Evolutionary conservation across 495 filamentous ascomycete species (phyloP), one percentile per base, ranked within the genome.

Genomic region (Hyaloscypha hepaticicola): DNA sequence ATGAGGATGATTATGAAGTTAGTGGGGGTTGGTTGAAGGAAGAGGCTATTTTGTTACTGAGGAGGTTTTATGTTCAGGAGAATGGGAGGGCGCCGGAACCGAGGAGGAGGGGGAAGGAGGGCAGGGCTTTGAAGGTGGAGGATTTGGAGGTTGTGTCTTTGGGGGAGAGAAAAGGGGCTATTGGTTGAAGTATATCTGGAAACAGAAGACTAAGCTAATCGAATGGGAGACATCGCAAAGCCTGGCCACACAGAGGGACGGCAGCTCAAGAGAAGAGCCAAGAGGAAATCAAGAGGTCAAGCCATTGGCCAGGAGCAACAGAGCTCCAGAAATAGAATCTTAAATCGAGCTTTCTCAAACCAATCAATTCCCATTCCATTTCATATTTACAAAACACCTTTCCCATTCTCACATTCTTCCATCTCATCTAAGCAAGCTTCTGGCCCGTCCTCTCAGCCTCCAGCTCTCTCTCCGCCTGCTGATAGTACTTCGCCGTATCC

Each of bases 401-500:
- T 27, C 26, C n/a, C n/a, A n/a, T 34, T 60, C 41, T 14, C 24
- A 16, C 16, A 45, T 29, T 19, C 50, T 48, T 22, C 8, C 29
- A 51, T 49, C 27, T 31, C 64, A 28, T 66, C 49, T 60, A 60
- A 25, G 48, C 51, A 59, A 21, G n/a, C 25, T 53, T 41, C 58
- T 62, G 64, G 29, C 66, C 67, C 28, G 24, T 21, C 41, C 78
- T 73, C 80, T 96, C 92, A 28, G 85, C 88, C 77, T 96, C 95
- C 66, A 99, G 78, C 72, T 99, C 95, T 69, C 87, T 82, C 78
- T 99, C 95, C n/a, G 95, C 95, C 75, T 94, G 90, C 74, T 87
- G 87, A 77, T 97, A 99, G 79, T 99, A 99, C 79, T 99, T 99
- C 62, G 92, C 91, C 28, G 95, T 99, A 76, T 99, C 96, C 60